Conservation (phyloP, 345 rosid species). For the Mangifera indica region DNA sequence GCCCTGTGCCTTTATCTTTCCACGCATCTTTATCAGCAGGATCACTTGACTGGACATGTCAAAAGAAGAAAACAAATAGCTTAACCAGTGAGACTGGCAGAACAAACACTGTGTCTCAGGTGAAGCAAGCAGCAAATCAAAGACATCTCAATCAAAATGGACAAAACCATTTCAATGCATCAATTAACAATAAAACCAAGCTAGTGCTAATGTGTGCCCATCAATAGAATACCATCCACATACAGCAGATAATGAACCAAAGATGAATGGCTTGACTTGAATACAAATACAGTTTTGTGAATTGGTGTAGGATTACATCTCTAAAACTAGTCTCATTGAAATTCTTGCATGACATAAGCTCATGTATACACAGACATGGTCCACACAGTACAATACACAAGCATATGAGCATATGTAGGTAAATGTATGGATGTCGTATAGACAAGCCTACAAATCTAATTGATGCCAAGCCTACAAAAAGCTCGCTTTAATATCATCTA, state of each 20-base stretch:
- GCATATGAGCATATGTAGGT: background rate
- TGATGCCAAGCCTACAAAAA: background rate
- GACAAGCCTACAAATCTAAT: background rate
- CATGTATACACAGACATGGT: background rate
- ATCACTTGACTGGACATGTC: slow-evolving; percentile 62
- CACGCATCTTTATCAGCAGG: slow-evolving; percentile 76
- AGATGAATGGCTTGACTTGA: background rate
- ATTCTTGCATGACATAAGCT: background rate
- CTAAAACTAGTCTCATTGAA: background rate
- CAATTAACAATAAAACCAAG: background rate
- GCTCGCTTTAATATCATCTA: no score
- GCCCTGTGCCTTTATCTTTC: slow-evolving; percentile 96
- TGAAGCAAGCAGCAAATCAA: background rate
- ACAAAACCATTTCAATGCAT: background rate
- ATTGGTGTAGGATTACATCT: background rate
- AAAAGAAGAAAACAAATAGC: slow-evolving; percentile 10
- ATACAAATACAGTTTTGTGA: no score
- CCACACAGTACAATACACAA: background rate
- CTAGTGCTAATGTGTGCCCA: no score
- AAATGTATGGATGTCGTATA: background rate
- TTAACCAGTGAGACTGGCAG: background rate
- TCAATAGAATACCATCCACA: background rate
- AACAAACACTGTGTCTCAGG: slow-evolving; percentile 8
- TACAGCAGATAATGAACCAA: background rate
- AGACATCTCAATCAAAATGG: background rate